Evolutionary conservation across 1,139 yeast genomes (phyloP).

Genomic region (Lodderomyces oxycetoniae): DNA sequence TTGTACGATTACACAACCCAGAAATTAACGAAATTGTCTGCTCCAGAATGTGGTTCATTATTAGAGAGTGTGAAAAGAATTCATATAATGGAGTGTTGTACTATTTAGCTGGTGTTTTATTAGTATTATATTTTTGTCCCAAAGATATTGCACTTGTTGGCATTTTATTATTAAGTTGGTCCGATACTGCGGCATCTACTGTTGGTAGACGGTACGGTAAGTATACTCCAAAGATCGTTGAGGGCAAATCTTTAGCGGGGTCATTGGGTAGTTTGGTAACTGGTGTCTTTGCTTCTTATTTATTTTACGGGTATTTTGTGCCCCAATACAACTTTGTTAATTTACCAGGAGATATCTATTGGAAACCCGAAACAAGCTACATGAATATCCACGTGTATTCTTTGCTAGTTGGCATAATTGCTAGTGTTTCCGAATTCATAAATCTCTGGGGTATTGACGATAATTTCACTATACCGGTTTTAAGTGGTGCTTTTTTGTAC

Average conservation of each 20-base stretch:
- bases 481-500: conserved; percentile 63
- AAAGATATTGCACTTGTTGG: conserved; percentile 80
- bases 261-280: conserved; percentile 74
- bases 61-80: conserved; percentile 75
- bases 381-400: conserved; percentile 52
- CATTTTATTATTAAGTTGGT: conserved; percentile 84
- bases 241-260: conserved; percentile 83
- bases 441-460: conserved; percentile 78
- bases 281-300: conserved; percentile 63
- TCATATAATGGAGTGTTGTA: conserved; percentile 78
- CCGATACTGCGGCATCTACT: conserved; percentile 96
- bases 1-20: conserved; percentile 58
- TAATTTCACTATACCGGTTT: conserved; percentile 87
- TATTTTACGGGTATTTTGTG: conserved; percentile 68
- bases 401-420: conserved; percentile 68
- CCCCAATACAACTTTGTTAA: conserved; percentile 51
- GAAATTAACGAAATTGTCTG: conserved; percentile 63
- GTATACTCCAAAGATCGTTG: conserved; percentile 71
- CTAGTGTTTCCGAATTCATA: conserved; percentile 81
- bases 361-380: conserved; percentile 59
- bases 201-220: conserved; percentile 82
- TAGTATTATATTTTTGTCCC: conserved; percentile 66
- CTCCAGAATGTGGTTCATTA: conserved; percentile 65
- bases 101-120: conserved; percentile 72
- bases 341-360: conserved; percentile 50